Evolutionary conservation across 1,284 basidiomycete genomes (phyloP).

Genomic region (Pyrrhoderma lamaoense): DNA sequence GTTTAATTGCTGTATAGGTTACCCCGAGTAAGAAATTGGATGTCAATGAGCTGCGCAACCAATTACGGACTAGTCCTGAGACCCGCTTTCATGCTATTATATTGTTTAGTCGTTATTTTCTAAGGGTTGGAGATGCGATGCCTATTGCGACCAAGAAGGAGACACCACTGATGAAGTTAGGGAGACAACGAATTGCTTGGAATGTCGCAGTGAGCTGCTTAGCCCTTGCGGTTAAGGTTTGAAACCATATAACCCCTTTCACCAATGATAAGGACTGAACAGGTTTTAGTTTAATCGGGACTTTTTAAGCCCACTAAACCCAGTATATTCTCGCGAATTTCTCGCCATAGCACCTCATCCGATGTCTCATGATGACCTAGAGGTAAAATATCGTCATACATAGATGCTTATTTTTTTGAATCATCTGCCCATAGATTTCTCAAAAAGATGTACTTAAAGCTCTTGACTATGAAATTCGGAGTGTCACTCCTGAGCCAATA

Average conservation of each 20-base stretch:
- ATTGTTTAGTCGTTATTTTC: conserved; percentile 16
- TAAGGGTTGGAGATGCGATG: conserved; percentile 16
- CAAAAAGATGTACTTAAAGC: conserved; percentile 50
- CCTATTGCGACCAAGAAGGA: conserved; percentile 12
- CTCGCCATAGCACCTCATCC: conserved; percentile 22
- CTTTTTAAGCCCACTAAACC: conserved; percentile 19
- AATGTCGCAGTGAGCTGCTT: conserved; percentile 18
- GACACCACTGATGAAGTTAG: conserved; percentile 16
- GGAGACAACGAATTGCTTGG: conserved; percentile 14
- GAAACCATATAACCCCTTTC: too few species aligned
- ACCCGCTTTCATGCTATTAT: conserved; percentile 17
- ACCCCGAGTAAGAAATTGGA: conserved; percentile 15
- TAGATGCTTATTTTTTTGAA: not conserved
- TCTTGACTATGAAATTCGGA: conserved; percentile 42
- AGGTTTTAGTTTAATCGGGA: conserved; percentile 21
- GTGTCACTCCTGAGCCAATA: conserved; percentile 46
- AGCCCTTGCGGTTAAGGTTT: conserved; percentile 15
- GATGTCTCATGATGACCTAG: conserved; percentile 22
- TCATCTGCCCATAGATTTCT: conserved; percentile 32
- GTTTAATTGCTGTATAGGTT: conserved; percentile 1
- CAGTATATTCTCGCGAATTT: conserved; percentile 22
- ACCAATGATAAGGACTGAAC: too few species aligned
- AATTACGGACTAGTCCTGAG: conserved; percentile 14
- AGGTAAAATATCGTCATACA: conserved; percentile 14
- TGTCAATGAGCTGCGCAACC: conserved; percentile 7